Evolutionary conservation across 2,329 filamentous ascomycete species (phyloP).

Genomic region (Hawksworthiomyces lignivorus): DNA sequence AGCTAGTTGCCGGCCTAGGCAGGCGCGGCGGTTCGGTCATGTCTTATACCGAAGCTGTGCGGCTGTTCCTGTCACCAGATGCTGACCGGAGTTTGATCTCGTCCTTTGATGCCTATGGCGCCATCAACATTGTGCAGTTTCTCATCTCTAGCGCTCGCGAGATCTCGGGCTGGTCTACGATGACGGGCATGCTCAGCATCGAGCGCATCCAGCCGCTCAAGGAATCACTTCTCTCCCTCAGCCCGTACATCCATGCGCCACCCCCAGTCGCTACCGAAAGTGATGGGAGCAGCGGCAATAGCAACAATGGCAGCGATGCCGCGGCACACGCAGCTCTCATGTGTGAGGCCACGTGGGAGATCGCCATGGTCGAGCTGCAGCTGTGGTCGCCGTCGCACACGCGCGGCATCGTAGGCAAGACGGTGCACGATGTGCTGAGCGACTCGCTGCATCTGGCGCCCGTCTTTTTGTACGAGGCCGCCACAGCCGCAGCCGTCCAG

Average conservation of each 20-base stretch:
- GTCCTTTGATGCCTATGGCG: slow-evolving; percentile 31
- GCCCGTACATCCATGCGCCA: slow-evolving; percentile 20
- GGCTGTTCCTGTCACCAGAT: slow-evolving; percentile 27
- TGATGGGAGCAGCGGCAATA: too few relatives aligned
- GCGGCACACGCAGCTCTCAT: slow-evolving; percentile 13
- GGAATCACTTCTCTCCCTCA: slow-evolving; percentile 27
- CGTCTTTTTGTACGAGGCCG: slow-evolving; percentile 24
- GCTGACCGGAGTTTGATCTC: slow-evolving; percentile 21
- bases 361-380: slow-evolving; percentile 33
- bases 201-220: slow-evolving; percentile 28
- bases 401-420: slow-evolving; percentile 27
- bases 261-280: background rate
- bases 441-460: slow-evolving; percentile 24
- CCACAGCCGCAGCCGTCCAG: slow-evolving; percentile 23
- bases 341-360: slow-evolving; percentile 31
- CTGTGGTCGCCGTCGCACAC: slow-evolving; percentile 34
- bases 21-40: slow-evolving; percentile 10
- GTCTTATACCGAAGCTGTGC: slow-evolving; percentile 29
- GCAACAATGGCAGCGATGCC: too few relatives aligned
- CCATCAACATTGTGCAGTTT: slow-evolving; percentile 33
- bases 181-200: slow-evolving; percentile 32
- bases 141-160: slow-evolving; percentile 33
- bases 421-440: slow-evolving; percentile 26
- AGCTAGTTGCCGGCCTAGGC: slow-evolving; percentile 16
- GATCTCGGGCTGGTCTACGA: slow-evolving; percentile 34